Base-by-base conservation (phyloP, 106 monocot genomes). In the Dioscorea dumetorum region DNA sequence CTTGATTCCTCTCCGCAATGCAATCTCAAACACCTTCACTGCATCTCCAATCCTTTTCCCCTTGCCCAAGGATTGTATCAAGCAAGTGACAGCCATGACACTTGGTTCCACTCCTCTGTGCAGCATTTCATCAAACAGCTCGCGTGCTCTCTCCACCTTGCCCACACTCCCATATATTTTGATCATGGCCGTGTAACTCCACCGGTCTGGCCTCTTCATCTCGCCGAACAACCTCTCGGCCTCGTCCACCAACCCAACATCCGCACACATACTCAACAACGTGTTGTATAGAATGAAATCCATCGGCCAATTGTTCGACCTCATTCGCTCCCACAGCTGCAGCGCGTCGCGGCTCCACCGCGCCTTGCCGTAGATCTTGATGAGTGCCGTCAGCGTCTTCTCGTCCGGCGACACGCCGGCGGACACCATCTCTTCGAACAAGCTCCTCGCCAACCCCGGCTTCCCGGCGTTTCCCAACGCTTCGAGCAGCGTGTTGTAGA, bases 141-240 rank as follows among this genome's bases (percentile, higher is more conserved):
- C 54, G 65, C 76, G 23, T 12, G 92, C 99, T n/a, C 70, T 73
- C 4, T 93, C 87, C 0, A 67, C 63, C 63, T 87, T 90, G 14
- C 90, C 90, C 0, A 56, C 76, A 67, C 85, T 83, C 16, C 83
- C 76, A 22, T 99, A 93, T 31, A 93, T 75, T 18, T 90, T 90
- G 51, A 99, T 82, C 93, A 99, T 90, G 15, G 92, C 84, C 12
- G 90, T 83, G 70, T 99, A 99, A 56, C 85, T 99, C 80, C 82
- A 93, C 49, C 68, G 85, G 57, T 99, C 99, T 0, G 99, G 99
- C 53, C 23, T 57, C 79, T 83, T 87, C 99, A 99, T 93, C 19
- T 99, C 93, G 4, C 60, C 83, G 57, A 99, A 99, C 65, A 99
- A 73, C 76, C 67, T 68, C 73, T 93, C 93, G 0, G 93, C 99